A percentile compares a stretch with the other conserved stretches of the same genome.
These are phyloP conservation scores for Pilaira anomala DNA, from an alignment of 192 early-diverging fungal species.

Conservation along the genomic window DNA sequence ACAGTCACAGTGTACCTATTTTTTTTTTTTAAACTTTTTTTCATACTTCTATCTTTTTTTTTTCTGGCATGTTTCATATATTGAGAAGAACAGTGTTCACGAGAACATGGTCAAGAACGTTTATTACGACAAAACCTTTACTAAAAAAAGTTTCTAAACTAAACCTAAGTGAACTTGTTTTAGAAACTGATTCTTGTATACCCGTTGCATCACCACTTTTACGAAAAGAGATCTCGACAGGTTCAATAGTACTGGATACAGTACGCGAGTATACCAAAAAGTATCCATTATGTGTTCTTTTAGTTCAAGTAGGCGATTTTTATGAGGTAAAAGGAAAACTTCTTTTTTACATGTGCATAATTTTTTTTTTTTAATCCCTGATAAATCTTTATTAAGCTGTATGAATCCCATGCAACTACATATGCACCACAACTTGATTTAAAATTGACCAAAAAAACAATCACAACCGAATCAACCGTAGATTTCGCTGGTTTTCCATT, in stretches of 20 bases:
- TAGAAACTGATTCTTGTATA: too few relatives aligned
- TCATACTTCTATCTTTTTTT: not conserved
- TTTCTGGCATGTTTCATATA: not conserved
- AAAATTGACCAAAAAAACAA: slow-evolving; percentile 66
- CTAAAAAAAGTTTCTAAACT: not conserved
- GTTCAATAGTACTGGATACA: slow-evolving; percentile 35
- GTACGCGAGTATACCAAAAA: slow-evolving; percentile 54
- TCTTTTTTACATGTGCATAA: not conserved
- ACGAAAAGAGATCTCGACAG: slow-evolving; percentile 14
- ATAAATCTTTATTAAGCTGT: slow-evolving; percentile 57
- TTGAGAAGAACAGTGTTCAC: not conserved
- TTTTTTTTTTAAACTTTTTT: slow-evolving; percentile 2
- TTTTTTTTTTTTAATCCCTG: slow-evolving; percentile 7
- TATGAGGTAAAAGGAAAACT: slow-evolving; percentile 57
- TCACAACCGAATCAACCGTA: slow-evolving; percentile 46
- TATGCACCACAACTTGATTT: slow-evolving; percentile 65
- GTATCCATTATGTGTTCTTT: slow-evolving; percentile 66
- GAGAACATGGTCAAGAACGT: not conserved
- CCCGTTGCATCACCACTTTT: not conserved
- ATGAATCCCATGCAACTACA: slow-evolving; percentile 67
- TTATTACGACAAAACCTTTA: not conserved
- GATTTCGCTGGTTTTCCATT: slow-evolving; percentile 73
- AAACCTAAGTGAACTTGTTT: slow-evolving; percentile 6
- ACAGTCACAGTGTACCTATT: too few relatives aligned
- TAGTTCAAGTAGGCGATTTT: slow-evolving; percentile 77